Evolutionary conservation across 257 asterid genomes (phyloP).

Genomic region (Salvia hispanica): DNA sequence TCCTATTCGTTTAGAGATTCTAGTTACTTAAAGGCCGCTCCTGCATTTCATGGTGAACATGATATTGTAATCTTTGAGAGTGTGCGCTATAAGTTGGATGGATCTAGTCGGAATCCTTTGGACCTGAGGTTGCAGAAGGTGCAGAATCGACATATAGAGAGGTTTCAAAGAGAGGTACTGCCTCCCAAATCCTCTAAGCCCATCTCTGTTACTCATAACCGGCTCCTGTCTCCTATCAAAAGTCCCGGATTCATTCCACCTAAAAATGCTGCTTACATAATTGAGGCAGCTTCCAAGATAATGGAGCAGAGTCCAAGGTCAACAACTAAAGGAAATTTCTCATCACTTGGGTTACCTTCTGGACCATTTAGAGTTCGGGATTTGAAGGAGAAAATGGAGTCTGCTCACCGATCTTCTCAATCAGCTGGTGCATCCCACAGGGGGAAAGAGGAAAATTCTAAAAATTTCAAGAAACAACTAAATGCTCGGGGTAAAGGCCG

Average conservation of each 20-base stretch:
- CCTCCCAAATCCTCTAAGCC: constrained; percentile 90
- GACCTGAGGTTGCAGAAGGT: constrained; percentile 66
- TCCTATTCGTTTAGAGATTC: constrained; percentile 66
- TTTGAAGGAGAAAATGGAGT: constrained; percentile 68
- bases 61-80: constrained; percentile 74
- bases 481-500: constrained; percentile 47
- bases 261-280: constrained; percentile 81
- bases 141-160: constrained; percentile 70
- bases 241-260: constrained; percentile 89
- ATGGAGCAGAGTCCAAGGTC: constrained; percentile 89
- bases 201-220: constrained; percentile 60
- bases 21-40: constrained; percentile 45
- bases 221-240: constrained; percentile 86
- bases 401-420: constrained; percentile 55
- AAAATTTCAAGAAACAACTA: constrained; percentile 50
- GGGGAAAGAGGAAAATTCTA: constrained; percentile 50
- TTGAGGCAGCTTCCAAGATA: constrained; percentile 89
- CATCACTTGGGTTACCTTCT: constrained; percentile 64
- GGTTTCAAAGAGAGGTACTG: constrained; percentile 78
- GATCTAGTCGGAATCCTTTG: constrained; percentile 65
- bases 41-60: constrained; percentile 58
- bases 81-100: constrained; percentile 79
- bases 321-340: constrained; percentile 47
- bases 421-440: constrained; percentile 46
- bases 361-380: constrained; percentile 64